Evolutionary conservation across 78 protist genomes (phyloP).

Genomic region (Diacronema lutheri): DNA sequence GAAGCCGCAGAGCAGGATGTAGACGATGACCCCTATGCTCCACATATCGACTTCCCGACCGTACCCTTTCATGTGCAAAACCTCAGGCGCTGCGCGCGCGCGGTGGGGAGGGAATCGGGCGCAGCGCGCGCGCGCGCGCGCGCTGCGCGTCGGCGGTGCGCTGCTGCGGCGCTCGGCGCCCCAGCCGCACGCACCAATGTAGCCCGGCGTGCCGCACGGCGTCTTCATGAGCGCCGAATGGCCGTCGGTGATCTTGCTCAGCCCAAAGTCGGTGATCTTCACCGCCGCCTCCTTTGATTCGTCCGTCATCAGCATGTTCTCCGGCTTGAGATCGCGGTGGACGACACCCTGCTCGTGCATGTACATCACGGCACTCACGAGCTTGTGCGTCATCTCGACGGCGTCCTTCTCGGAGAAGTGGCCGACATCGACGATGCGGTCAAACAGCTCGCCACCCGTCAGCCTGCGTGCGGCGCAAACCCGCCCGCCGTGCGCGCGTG

Average conservation of each 20-base stretch:
- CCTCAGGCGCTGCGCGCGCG: no score
- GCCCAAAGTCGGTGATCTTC: conserved; percentile 16
- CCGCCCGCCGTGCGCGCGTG: background rate
- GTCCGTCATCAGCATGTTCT: conserved; percentile 13
- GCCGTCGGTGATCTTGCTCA: background rate
- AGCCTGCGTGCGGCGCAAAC: background rate
- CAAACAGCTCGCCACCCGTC: conserved; percentile 47
- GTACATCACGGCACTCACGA: background rate
- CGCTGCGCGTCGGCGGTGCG: no score
- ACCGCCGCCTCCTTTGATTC: background rate
- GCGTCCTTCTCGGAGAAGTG: conserved; percentile 5
- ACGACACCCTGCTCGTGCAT: conserved; percentile 10
- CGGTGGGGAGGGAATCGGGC: no score
- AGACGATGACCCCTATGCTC: conserved; percentile 49
- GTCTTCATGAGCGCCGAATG: background rate
- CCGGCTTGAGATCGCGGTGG: conserved; percentile 46
- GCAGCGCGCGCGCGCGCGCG: no score
- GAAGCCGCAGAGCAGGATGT: conserved; percentile 61
- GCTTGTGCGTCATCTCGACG: background rate
- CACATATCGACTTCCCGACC: conserved; percentile 26
- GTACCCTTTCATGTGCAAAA: background rate
- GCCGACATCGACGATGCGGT: conserved; percentile 16
- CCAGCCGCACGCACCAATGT: no score
- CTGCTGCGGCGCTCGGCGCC: no score
- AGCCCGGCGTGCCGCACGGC: conserved; percentile 15